Percentiles rank a stretch among this genome's conserved stretches.
These are phyloP conservation scores for Pseudogymnoascus sp. DNA, from an alignment of 2,329 filamentous ascomycete species.

Conservation along the genomic window DNA sequence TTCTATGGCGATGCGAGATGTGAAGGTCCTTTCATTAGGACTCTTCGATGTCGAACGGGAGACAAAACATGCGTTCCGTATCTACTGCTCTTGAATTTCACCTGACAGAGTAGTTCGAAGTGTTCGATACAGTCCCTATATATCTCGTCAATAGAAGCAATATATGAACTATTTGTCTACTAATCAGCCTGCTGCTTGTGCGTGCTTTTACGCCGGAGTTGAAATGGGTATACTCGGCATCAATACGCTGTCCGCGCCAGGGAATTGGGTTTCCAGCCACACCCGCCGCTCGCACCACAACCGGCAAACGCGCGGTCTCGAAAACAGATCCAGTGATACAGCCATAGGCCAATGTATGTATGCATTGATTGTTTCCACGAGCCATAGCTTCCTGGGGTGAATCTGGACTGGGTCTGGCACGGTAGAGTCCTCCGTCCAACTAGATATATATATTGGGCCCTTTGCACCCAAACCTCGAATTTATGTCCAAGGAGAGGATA, in stretches of 20 bases:
- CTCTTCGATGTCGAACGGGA: conserved; percentile 51
- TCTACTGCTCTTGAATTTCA: conserved; percentile 73
- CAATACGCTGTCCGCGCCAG: conserved; percentile 1
- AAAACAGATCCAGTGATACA: not conserved
- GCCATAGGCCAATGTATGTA: not conserved
- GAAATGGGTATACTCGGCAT: not conserved
- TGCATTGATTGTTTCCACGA: not conserved
- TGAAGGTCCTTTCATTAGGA: conserved; percentile 48
- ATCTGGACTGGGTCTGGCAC: not conserved
- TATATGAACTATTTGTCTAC: not conserved
- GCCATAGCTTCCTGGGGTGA: not conserved
- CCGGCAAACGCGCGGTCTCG: not conserved
- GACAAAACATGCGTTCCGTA: conserved; percentile 65
- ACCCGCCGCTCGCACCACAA: conserved; percentile 13
- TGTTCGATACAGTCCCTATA: conserved; percentile 9
- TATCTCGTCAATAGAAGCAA: conserved; percentile 4
- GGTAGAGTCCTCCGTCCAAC: too few species aligned
- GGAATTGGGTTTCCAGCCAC: conserved; percentile 13
- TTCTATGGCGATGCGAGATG: conserved; percentile 30
- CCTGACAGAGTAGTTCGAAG: conserved; percentile 11
- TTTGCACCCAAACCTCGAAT: not conserved
- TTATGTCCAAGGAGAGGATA: not conserved
- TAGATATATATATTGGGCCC: not conserved
- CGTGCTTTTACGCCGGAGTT: not conserved
- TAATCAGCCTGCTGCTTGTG: too few species aligned